Evolutionary conservation across 2,329 filamentous ascomycete species (phyloP).

Genomic region (Arthrobotrys megalospora): DNA sequence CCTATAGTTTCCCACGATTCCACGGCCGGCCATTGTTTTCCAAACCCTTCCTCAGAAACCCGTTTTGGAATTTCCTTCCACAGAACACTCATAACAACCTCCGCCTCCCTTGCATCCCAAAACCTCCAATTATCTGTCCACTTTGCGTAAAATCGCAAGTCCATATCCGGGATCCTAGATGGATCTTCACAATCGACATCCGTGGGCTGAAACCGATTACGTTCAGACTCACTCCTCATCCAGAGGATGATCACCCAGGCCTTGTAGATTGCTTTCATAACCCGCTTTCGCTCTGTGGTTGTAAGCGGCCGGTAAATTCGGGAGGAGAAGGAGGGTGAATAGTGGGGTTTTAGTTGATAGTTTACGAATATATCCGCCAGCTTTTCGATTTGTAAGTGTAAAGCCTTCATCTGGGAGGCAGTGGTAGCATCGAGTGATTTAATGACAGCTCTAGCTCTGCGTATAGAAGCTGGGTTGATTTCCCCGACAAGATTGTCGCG

Average conservation of each 20-base stretch:
- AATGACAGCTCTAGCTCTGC: background rate
- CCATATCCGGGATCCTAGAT: too few species aligned
- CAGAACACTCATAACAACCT: conserved; percentile 9
- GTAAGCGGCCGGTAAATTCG: conserved; percentile 4
- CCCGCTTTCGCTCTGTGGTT: conserved; percentile 11
- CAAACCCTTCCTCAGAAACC: background rate
- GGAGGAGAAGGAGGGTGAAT: background rate
- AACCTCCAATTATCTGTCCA: conserved; percentile 3
- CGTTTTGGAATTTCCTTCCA: conserved; percentile 32
- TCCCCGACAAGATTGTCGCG: too few species aligned
- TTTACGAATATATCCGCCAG: conserved; percentile 29
- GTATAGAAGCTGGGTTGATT: background rate
- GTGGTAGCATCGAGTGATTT: background rate
- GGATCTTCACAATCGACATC: too few species aligned
- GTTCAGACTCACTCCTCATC: background rate
- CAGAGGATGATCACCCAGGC: background rate
- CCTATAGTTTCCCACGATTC: background rate
- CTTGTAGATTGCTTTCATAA: conserved; percentile 44
- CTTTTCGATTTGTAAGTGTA: conserved; percentile 20
- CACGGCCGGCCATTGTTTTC: too few species aligned
- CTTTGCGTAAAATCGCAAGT: background rate
- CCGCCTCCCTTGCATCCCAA: conserved; percentile 44
- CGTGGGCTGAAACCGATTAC: too few species aligned
- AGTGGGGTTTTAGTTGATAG: conserved; percentile 19
- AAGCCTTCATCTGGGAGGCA: conserved; percentile 7